phyloP scores from a whole-genome alignment of 352 stramenopile genomes.

The Phytophthora palmivora region DNA sequence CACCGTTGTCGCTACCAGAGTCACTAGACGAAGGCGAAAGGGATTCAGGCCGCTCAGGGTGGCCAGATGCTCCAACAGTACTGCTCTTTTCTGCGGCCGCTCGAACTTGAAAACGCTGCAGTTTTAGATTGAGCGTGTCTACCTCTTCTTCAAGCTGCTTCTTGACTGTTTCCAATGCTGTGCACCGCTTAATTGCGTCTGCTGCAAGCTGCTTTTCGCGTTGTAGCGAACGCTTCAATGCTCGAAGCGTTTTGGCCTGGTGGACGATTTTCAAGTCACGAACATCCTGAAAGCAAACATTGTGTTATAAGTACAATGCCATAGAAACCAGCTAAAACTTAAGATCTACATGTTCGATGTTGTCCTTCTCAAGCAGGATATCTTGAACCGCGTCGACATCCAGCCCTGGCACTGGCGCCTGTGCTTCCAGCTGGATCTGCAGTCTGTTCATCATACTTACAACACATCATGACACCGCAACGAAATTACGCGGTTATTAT shows the following conservation, averaged over 20 bases:
- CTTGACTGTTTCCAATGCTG: conserved; percentile 41
- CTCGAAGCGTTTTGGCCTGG: conserved; percentile 70
- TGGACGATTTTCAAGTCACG: conserved; percentile 83
- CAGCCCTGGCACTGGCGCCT: conserved; percentile 70
- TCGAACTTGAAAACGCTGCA: conserved; percentile 57
- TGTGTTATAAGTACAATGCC: conserved; percentile 5
- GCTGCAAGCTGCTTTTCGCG: conserved; percentile 61
- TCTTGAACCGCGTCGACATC: conserved; percentile 59
- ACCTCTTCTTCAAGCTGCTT: conserved; percentile 61
- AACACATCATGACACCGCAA: background rate
- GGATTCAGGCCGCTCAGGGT: conserved; percentile 6
- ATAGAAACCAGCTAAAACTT: background rate
- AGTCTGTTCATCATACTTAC: conserved; percentile 37
- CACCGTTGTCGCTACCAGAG: conserved; percentile 1
- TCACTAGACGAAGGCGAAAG: background rate
- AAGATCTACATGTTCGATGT: conserved; percentile 55
- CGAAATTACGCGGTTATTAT: conserved; percentile 24
- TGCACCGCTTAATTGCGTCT: conserved; percentile 50
- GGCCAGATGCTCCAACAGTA: background rate
- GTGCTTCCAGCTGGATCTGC: conserved; percentile 73
- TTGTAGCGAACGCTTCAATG: conserved; percentile 64
- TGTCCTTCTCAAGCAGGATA: conserved; percentile 68
- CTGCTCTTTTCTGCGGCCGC: conserved; percentile 32
- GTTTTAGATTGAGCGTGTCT: conserved; percentile 67
- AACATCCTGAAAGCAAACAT: conserved; percentile 54